A percentile compares a stretch with the other conserved stretches of the same genome.
Conservation (phyloP, 78 protist genomes). For the Dictyostelium intermedium region DNA sequence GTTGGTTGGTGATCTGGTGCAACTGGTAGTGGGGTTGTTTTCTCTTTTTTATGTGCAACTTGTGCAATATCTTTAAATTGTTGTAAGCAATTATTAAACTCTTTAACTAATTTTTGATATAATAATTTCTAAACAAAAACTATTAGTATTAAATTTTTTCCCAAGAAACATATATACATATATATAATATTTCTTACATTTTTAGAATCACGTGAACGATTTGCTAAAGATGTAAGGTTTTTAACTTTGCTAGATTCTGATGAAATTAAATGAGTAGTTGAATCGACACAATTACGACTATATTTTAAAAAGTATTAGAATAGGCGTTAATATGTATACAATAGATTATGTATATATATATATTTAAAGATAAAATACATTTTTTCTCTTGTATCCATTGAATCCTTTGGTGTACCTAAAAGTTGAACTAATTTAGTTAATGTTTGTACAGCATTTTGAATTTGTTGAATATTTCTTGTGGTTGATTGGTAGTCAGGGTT, state of each 20-base stretch:
- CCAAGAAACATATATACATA: no score
- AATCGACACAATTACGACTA: constrained; percentile 71
- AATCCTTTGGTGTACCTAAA: constrained; percentile 68
- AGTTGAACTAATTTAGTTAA: constrained; percentile 55
- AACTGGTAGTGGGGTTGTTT: constrained; percentile 65
- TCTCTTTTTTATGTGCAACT: constrained; percentile 53
- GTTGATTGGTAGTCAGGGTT: constrained; percentile 57
- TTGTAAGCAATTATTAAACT: constrained; percentile 43
- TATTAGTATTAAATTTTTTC: neutral
- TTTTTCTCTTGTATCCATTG: constrained; percentile 68
- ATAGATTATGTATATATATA: neutral
- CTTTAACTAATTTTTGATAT: constrained; percentile 62
- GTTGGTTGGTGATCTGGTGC: neutral
- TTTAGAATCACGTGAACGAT: constrained; percentile 34
- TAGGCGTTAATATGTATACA: neutral
- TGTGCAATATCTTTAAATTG: constrained; percentile 62
- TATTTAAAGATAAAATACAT: constrained; percentile 4
- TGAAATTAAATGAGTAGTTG: constrained; percentile 43
- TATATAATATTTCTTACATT: neutral
- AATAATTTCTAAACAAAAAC: constrained; percentile 16
- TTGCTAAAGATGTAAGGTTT: constrained; percentile 29
- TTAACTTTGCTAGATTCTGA: constrained; percentile 54
- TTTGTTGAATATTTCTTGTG: constrained; percentile 42
- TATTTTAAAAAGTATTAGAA: neutral
- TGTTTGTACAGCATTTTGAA: constrained; percentile 19